Base-by-base conservation (phyloP, 106 monocot genomes). In the Chionographis japonica region DNA sequence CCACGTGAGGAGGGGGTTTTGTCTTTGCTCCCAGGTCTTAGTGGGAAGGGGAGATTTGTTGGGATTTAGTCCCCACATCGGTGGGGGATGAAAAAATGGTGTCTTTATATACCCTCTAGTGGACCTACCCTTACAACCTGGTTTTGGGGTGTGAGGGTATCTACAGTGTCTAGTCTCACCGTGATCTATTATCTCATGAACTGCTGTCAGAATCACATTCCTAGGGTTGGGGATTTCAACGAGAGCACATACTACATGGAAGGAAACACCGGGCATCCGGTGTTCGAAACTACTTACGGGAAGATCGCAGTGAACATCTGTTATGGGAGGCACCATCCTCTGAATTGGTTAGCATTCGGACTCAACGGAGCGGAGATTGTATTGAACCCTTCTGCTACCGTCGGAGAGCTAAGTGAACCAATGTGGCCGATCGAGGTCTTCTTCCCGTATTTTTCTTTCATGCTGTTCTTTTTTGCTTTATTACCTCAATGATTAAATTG, bases 341-440 rank as follows among this genome's bases (percentile, higher is more conserved):
- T 92, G 41, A 93, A 93, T 75, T 92, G 92, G 92, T 54, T 92
- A 56, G 97, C 83, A 15, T 93, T 98, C 77, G 92, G 92, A 2
- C 87, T 98, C 51, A 93, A 89, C 75, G 92, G 97, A 55, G 97
- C 97, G 58, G 97, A 98, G 62, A 90, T 98, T 53, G 92, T 98
- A 58, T 98, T 98, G 77, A 98, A 98, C 68, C 97, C 97, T 10
- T 98, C 97, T 50, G 97, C 97, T 13, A 98, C 97, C 36, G 97
- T 92, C 68, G 97, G 92, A 73, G 95, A 87, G 68, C 85, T 98
- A 12, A 92, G 92, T 66, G 92, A 98, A 65, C 92, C 92, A 67
- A 91, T 95, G 92, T 95, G 95, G 92, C 88, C 91, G 12, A 90
- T 94, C 72, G 90, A 94, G 90, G 94, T 94, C 42, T 52, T n/a